A percentile compares a stretch with the other conserved stretches of the same genome.
phyloP scores from a whole-genome alignment of 2,329 filamentous ascomycete genomes.

The Stenocarpella maydis region DNA sequence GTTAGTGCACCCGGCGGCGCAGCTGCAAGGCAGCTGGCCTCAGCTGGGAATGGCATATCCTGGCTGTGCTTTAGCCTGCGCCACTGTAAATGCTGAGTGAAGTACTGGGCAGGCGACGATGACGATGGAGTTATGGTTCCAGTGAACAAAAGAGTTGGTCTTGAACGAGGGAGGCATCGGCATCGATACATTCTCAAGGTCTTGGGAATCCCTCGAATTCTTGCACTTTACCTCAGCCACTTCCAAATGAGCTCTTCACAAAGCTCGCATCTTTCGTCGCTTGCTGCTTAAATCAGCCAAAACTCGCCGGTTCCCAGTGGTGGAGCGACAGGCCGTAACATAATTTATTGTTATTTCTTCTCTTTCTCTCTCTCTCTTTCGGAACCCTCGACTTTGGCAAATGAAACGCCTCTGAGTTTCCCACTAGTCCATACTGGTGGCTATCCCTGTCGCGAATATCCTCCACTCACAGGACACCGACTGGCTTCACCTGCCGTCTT shows the following conservation, averaged over 20 bases:
- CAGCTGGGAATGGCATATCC: not conserved
- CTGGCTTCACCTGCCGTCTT: too few species aligned
- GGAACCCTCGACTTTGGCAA: not conserved
- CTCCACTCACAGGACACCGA: not conserved
- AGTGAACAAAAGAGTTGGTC: not conserved
- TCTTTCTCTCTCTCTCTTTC: not conserved
- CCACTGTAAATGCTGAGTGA: not conserved
- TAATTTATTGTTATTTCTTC: not conserved
- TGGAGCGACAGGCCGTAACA: not conserved
- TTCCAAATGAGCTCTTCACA: not conserved
- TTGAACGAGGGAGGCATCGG: not conserved
- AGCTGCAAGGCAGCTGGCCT: not conserved
- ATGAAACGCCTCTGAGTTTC: too few species aligned
- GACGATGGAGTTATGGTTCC: not conserved
- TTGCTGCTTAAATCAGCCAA: too few species aligned
- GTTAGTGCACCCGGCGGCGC: slow-evolving; percentile 4
- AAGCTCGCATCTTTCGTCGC: too few species aligned
- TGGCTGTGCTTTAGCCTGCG: not conserved
- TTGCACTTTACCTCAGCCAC: not conserved
- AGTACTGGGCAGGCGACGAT: not conserved
- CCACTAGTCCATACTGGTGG: not conserved
- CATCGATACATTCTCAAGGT: not conserved
- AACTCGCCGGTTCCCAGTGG: not conserved
- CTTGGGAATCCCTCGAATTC: too few species aligned
- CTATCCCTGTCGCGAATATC: not conserved